Conservation (phyloP, 768 basidiomycete species). For the Leccinum longicurvipes region DNA sequence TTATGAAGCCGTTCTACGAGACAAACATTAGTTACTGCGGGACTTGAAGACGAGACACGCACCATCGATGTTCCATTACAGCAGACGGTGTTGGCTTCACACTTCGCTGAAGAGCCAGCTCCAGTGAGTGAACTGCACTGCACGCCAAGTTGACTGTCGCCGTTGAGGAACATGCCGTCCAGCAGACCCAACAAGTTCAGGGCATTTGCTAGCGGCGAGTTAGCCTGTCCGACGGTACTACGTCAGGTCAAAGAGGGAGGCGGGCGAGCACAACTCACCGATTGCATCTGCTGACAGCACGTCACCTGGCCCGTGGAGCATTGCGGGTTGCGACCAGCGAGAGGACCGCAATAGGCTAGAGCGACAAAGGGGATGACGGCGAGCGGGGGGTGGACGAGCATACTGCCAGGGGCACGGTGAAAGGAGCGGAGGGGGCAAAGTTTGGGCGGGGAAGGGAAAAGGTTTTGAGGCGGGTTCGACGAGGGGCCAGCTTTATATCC, state of each 20-base stretch:
- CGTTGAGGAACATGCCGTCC: background rate
- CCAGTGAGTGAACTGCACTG: slow-evolving; percentile 19
- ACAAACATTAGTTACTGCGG: too few relatives aligned
- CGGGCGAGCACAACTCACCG: slow-evolving; percentile 11
- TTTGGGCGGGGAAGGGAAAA: slow-evolving; percentile 4
- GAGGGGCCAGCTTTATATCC: slow-evolving; percentile 19
- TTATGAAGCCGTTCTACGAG: slow-evolving; percentile 23
- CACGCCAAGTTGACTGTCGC: slow-evolving; percentile 14
- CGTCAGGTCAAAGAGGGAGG: slow-evolving; percentile 5
- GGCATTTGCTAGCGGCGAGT: background rate
- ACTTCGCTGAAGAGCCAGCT: slow-evolving; percentile 24
- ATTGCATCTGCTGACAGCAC: slow-evolving; percentile 21
- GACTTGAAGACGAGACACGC: background rate
- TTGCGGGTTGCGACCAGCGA: slow-evolving; percentile 22
- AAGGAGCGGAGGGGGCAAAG: slow-evolving; percentile 25
- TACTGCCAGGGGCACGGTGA: slow-evolving; percentile 7
- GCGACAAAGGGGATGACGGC: slow-evolving; percentile 17
- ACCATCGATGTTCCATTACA: slow-evolving; percentile 20
- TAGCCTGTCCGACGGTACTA: slow-evolving; percentile 6
- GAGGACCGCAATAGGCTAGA: slow-evolving; percentile 18
- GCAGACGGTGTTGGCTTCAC: slow-evolving; percentile 20
- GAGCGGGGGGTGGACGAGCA: slow-evolving; percentile 15
- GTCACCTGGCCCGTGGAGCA: slow-evolving; percentile 19
- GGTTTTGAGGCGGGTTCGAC: slow-evolving; percentile 5
- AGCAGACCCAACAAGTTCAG: slow-evolving; percentile 1